Conservation (phyloP, 2,329 filamentous ascomycete species). For the Colletotrichum truncatum region DNA sequence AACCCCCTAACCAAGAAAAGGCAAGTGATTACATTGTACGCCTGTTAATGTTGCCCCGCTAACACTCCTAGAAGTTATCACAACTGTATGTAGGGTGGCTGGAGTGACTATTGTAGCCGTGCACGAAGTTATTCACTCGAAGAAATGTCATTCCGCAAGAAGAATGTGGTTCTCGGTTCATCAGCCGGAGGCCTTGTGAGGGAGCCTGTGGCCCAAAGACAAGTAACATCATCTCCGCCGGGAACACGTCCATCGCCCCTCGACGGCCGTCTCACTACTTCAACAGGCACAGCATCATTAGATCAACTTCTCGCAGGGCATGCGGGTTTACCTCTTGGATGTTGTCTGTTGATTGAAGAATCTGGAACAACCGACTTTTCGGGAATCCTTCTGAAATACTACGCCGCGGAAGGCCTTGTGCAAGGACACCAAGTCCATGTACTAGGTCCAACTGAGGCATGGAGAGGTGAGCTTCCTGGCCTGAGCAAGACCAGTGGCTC, state of each 20-base stretch:
- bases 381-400: slow-evolving; percentile 84
- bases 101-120: too few relatives aligned
- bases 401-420: slow-evolving; percentile 90
- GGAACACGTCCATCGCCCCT: slow-evolving; percentile 84
- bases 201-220: slow-evolving; percentile 32
- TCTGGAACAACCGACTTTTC: slow-evolving; percentile 94
- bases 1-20: too few relatives aligned
- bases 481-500: slow-evolving; percentile 57
- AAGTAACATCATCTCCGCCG: slow-evolving; percentile 48
- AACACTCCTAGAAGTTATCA: too few relatives aligned
- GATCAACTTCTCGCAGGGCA: slow-evolving; percentile 89
- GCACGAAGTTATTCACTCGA: not conserved
- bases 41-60: too few relatives aligned
- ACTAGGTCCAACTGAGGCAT: slow-evolving; percentile 80
- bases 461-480: slow-evolving; percentile 86
- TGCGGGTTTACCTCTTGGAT: slow-evolving; percentile 83
- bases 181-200: slow-evolving; percentile 33
- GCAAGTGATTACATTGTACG: too few relatives aligned
- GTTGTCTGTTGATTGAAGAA: slow-evolving; percentile 83
- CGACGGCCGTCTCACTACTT: slow-evolving; percentile 88
- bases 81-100: not conserved
- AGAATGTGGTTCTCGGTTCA: slow-evolving; percentile 60
- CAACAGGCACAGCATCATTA: slow-evolving; percentile 87
- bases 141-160: slow-evolving; percentile 66
- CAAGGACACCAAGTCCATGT: slow-evolving; percentile 92